phyloP scores from a whole-genome alignment of 352 stramenopile genomes.

The Phytophthora idaei region DNA sequence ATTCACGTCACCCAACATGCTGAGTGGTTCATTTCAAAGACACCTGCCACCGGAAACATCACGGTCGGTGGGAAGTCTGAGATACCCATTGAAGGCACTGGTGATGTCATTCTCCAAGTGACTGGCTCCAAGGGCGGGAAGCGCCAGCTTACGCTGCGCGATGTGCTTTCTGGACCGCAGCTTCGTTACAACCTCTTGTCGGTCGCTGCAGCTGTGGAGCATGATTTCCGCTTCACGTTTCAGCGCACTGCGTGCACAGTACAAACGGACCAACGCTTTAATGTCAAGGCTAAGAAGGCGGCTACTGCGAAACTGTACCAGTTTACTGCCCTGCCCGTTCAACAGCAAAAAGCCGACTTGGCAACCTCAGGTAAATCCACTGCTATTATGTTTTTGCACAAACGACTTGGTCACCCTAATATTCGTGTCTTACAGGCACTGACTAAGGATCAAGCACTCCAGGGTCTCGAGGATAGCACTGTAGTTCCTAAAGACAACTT shows the following conservation, averaged over 20 bases:
- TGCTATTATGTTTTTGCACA: conserved; percentile 6
- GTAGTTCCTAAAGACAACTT: not conserved
- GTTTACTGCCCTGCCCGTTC: not conserved
- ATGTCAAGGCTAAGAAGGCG: not conserved
- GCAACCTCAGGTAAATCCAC: not conserved
- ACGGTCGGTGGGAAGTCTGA: not conserved
- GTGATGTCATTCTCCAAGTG: not conserved
- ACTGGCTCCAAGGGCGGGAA: not conserved
- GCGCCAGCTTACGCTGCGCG: not conserved
- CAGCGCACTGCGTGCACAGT: not conserved
- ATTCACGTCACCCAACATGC: not conserved
- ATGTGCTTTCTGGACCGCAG: not conserved
- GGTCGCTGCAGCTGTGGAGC: not conserved
- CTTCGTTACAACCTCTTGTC: not conserved
- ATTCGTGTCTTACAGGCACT: conserved; percentile 2
- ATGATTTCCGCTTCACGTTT: not conserved
- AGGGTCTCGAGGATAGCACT: not conserved
- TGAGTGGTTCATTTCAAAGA: not conserved
- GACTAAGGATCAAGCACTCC: not conserved
- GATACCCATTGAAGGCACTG: not conserved
- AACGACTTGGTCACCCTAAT: conserved; percentile 14
- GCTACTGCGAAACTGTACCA: not conserved
- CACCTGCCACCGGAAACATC: not conserved
- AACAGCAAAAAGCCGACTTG: not conserved
- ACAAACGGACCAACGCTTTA: not conserved